Base-by-base conservation (phyloP, 257 asterid species). In the Plantago elongata region DNA sequence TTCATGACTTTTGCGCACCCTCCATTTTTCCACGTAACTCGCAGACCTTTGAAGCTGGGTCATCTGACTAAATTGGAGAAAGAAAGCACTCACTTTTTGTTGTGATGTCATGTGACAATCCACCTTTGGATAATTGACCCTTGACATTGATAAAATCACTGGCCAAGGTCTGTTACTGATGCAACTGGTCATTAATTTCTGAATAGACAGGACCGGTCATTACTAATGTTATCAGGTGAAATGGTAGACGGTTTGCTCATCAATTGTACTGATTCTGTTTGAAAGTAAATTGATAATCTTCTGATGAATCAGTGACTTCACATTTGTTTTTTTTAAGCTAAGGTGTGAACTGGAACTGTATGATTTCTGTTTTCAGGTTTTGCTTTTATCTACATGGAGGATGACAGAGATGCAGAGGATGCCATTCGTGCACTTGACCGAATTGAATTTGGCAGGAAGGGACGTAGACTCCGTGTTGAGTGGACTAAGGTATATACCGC, bases 331-430 rank as follows among this genome's bases (percentile, higher is more conserved):
- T 47, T 29, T 61, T 13, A 57, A 18, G 48, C 52, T 60, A 46
- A 37, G 43, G 16, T 5, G 27, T 42, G 15, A 49, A 48, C 49
- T 22, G 52, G 37, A 54, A 15, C 52, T 11, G 43, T 72, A 50
- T 45, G 7, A 56, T 43, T 60, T 30, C 14, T 37, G 54, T 45
- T 47, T 2, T 9, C 74, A 79, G 82, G 83, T 16, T 79, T 77
- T 68, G 93, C 93, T 61, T 89, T 86, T 69, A 82, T 89, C 51
- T 86, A 86, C 75, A 86, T 89, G 94, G 94, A 79, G 49, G 94
- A 86, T 68, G 97, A 89, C 68, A 78, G 95, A 68, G 95, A 86
- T 74, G 97, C 91, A 2, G 89, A 86, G 57, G 91, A 89, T 72
- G 97, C 97, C 18, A 84, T 89, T 30, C 87, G 88, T 45, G 81